A percentile compares a stretch with the other conserved stretches of the same genome.
Conservation (phyloP, 2,329 filamentous ascomycete genomes). For the Alternaria rosae region DNA sequence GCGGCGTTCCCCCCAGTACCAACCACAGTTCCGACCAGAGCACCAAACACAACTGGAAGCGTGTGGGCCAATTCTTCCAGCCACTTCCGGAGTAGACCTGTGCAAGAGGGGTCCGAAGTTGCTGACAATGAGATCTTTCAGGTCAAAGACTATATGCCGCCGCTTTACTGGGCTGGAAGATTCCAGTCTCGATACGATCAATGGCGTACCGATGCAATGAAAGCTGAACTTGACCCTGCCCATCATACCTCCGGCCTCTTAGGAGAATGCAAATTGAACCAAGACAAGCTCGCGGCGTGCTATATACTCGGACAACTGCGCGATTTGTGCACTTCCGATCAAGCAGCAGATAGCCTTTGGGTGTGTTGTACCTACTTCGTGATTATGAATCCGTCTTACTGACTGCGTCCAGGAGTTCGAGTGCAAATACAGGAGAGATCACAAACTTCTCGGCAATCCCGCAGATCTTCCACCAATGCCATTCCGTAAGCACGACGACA, state of each 20-base stretch:
- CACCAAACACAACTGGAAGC: neutral
- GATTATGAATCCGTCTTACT: neutral
- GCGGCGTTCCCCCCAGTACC: neutral
- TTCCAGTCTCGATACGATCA: slow-evolving; percentile 45
- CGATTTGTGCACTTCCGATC: slow-evolving; percentile 36
- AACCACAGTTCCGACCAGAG: neutral
- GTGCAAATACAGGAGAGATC: slow-evolving; percentile 40
- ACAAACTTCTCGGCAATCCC: slow-evolving; percentile 33
- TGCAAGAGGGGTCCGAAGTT: slow-evolving; percentile 10
- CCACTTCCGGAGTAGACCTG: slow-evolving; percentile 17
- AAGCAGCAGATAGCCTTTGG: slow-evolving; percentile 46
- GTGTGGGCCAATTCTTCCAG: neutral
- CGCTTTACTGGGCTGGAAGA: slow-evolving; percentile 45
- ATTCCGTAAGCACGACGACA: slow-evolving; percentile 32
- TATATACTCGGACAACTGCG: slow-evolving; percentile 43
- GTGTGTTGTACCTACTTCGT: slow-evolving; percentile 19
- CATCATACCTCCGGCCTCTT: slow-evolving; percentile 20
- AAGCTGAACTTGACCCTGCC: slow-evolving; percentile 22
- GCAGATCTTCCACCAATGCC: slow-evolving; percentile 22
- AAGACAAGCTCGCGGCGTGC: slow-evolving; percentile 38
- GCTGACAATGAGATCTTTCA: slow-evolving; percentile 34
- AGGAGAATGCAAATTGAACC: slow-evolving; percentile 29
- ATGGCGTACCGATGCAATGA: slow-evolving; percentile 45
- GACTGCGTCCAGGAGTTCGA: slow-evolving; percentile 40
- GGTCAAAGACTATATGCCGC: slow-evolving; percentile 46